phyloP scores from a whole-genome alignment of 2,329 filamentous ascomycete species.

The Talaromyces rugulosus region DNA sequence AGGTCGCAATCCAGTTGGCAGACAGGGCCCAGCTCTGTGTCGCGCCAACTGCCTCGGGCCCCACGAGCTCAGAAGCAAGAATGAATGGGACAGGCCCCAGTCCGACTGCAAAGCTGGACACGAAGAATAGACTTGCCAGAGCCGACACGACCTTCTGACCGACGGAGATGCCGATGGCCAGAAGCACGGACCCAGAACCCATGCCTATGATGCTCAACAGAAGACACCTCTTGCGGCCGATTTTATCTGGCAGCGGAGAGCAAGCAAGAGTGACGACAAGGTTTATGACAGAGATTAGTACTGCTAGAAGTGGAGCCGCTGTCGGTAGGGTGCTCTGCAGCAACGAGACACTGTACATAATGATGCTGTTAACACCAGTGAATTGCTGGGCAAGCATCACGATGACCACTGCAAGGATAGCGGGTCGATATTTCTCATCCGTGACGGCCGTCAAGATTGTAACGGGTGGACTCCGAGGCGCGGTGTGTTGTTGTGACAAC shows the following conservation, averaged over 20 bases:
- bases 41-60: slow-evolving; percentile 83
- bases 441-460: slow-evolving; percentile 63
- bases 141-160: slow-evolving; percentile 72
- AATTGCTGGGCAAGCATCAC: slow-evolving; percentile 93
- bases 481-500: slow-evolving; percentile 58
- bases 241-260: slow-evolving; percentile 78
- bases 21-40: slow-evolving; percentile 84
- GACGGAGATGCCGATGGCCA: slow-evolving; percentile 76
- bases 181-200: slow-evolving; percentile 68
- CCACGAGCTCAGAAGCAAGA: slow-evolving; percentile 84
- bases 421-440: slow-evolving; percentile 65
- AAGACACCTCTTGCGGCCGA: slow-evolving; percentile 83
- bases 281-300: slow-evolving; percentile 82
- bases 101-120: slow-evolving; percentile 83
- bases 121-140: slow-evolving; percentile 76
- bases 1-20: slow-evolving; percentile 86
- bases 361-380: slow-evolving; percentile 91
- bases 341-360: slow-evolving; percentile 97
- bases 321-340: slow-evolving; percentile 75
- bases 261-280: slow-evolving; percentile 76
- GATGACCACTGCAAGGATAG: slow-evolving; percentile 77
- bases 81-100: slow-evolving; percentile 95
- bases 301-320: slow-evolving; percentile 77
- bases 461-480: slow-evolving; percentile 62
- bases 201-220: slow-evolving; percentile 80